Evolutionary conservation across 2,329 filamentous ascomycete species (phyloP), one percentile per base, ranked within the genome.

Genomic region (Talaromyces sp.): DNA sequence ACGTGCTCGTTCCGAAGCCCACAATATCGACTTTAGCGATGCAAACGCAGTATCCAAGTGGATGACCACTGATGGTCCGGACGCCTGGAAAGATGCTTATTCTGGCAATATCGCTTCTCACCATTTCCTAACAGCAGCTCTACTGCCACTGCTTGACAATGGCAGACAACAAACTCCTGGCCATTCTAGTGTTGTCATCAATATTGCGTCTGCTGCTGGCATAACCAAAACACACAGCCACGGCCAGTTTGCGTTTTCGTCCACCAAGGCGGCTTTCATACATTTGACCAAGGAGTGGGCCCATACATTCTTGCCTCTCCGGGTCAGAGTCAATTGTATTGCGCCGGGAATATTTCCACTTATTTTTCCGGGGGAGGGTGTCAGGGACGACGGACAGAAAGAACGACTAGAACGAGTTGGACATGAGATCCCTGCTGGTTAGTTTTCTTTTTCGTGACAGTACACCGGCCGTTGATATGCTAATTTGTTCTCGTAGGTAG

Each of bases 201-300:
- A 85, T 57, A 79, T 85, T 54, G 74, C 76, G 43, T 81, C 77
- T n/a, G 79, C 82, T 52, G 78, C 77, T 1, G 82, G 81, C 0
- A 67, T 79, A 5, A 77, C 83, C 73, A 84, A 84, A 66, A 79
- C 78, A 0, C 75, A 73, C 54, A 78, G 74, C 62, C 71, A 65
- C n/a, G 82, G 82, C 3, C 81, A 84, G 62, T 82, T 82, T 62
- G 77, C 81, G 0, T 84, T 84, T 64, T 79, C 80, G 2, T 70
- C 76, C 9, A 80, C 76, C 46, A 85, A 85, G 65, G 82, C 72
- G 24, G 70, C 67, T 26, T 64, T 78, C 8, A 80, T 84, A 52
- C 83, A 86, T 63, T 71, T 86, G 13, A 85, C 80, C 27, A 80
- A 80, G 65, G 78, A 84, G 75, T 74, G 86, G 9, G 81, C 82